Evolutionary conservation across 257 asterid species (phyloP).

Genomic region (Solanum clarkiae): DNA sequence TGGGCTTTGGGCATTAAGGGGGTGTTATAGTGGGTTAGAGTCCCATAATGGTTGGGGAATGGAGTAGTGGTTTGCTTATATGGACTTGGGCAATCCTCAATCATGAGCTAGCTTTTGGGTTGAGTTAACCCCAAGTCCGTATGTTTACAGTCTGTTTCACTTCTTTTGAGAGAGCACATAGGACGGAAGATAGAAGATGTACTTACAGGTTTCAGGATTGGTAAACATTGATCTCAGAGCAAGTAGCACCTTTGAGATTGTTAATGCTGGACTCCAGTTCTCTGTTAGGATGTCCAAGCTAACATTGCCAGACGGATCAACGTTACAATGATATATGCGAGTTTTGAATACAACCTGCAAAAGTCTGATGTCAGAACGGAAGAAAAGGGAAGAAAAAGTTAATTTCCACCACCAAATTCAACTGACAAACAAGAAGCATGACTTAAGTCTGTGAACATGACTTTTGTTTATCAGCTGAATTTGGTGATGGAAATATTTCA

Average conservation of each 20-base stretch:
- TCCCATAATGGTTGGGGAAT: too few species aligned
- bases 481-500: neutral
- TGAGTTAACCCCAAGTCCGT: too few species aligned
- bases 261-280: slow-evolving; percentile 94
- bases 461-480: neutral
- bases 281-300: slow-evolving; percentile 83
- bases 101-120: too few species aligned
- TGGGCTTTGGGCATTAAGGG: too few species aligned
- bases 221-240: slow-evolving; percentile 77
- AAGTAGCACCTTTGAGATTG: slow-evolving; percentile 72
- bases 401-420: neutral
- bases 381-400: neutral
- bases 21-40: too few species aligned
- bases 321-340: slow-evolving; percentile 84
- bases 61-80: too few species aligned
- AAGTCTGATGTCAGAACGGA: slow-evolving; percentile 30
- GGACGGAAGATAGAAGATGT: neutral
- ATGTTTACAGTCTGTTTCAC: neutral
- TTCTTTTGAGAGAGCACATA: neutral
- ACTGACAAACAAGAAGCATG: neutral
- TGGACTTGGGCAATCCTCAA: too few species aligned
- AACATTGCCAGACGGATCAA: slow-evolving; percentile 64
- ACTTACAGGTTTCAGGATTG: slow-evolving; percentile 66
- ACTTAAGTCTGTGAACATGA: neutral
- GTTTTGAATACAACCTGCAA: slow-evolving; percentile 88